Evolutionary conservation across 257 asterid genomes (phyloP), one percentile per base, ranked within the genome.

Genomic region (Oldenlandia corymbosa): DNA sequence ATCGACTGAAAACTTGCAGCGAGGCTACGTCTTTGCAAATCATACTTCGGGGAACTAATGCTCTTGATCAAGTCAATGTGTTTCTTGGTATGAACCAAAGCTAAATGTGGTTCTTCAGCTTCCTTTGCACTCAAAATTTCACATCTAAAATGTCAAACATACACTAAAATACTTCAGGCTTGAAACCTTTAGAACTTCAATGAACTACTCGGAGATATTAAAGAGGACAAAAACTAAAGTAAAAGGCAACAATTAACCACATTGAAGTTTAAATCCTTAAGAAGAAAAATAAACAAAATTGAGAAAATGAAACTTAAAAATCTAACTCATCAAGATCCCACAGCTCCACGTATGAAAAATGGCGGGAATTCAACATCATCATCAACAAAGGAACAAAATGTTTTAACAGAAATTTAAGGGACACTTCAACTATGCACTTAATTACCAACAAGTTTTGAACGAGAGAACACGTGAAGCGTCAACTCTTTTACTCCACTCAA

Each of bases 11-110:
- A 89, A 16, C 75, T 78, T 23, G 75, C 68, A 49, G 97, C 84
- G 26, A 63, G 63, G 65, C 64, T 60, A 56, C 69, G 74, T 66
- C 96, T 83, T 74, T 36, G 70, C 13, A 79, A 59, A 37, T 62
- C 75, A 16, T 71, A 57, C 51, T 78, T 72, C 62, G 31, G 49
- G 52, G 95, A 81, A 60, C 95, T 92, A 58, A 87, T 81, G 41
- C 54, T 80, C 83, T 81, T 92, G 55, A 92, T 78, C 64, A 92
- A 80, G 55, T 81, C 62, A 10, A 85, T 76, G 68, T 87, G 99
- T 11, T 66, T 58, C 74, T 77, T 81, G 56, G 88, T 59, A 75
- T 92, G 97, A 71, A 92, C 97, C 78, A 87, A 72, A 70, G 91
- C 86, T 63, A 90, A 58, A 64, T 84, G 67, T 58, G 72, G 75